These are phyloP conservation scores for Senna tora DNA, from an alignment of 306 rosid genomes.

Conservation along the genomic window DNA sequence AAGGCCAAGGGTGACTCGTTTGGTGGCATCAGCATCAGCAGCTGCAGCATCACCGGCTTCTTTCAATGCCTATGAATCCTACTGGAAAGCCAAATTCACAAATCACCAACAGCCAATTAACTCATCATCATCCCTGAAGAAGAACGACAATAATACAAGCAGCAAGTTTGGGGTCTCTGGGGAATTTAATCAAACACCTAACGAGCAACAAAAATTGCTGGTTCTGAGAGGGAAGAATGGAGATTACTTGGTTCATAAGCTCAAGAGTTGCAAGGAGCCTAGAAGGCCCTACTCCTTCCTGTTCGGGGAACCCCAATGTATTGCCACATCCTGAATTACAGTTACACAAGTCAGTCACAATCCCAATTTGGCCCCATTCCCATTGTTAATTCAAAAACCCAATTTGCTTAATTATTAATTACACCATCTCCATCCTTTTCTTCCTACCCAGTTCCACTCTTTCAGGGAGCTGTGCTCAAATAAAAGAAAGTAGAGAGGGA, in stretches of 20 bases:
- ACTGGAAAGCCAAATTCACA: constrained; percentile 64
- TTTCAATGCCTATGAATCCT: constrained; percentile 69
- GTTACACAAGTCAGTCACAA: neutral
- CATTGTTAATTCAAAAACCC: constrained; percentile 38
- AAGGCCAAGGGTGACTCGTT: constrained; percentile 50
- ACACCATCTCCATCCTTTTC: constrained; percentile 40
- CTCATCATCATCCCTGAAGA: neutral
- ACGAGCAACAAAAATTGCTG: constrained; percentile 51
- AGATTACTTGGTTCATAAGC: constrained; percentile 61
- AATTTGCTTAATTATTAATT: constrained; percentile 46
- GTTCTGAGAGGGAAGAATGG: constrained; percentile 68
- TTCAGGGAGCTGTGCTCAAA: constrained; percentile 50
- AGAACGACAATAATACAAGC: neutral
- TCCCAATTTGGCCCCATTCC: neutral
- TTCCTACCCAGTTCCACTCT: constrained; percentile 45
- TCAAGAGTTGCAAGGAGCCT: constrained; percentile 72
- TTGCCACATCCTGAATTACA: constrained; percentile 74
- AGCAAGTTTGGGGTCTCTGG: constrained; percentile 38
- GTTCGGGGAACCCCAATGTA: constrained; percentile 76
- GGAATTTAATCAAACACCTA: constrained; percentile 33
- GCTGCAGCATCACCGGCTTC: constrained; percentile 45
- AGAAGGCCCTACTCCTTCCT: constrained; percentile 71
- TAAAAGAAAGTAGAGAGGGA: constrained; percentile 41
- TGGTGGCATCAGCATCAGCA: constrained; percentile 45
- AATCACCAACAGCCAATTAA: constrained; percentile 34